These are phyloP conservation scores for Persicaria tinctoria DNA, from an alignment of 148 eudicot species.

Conservation along the genomic window DNA sequence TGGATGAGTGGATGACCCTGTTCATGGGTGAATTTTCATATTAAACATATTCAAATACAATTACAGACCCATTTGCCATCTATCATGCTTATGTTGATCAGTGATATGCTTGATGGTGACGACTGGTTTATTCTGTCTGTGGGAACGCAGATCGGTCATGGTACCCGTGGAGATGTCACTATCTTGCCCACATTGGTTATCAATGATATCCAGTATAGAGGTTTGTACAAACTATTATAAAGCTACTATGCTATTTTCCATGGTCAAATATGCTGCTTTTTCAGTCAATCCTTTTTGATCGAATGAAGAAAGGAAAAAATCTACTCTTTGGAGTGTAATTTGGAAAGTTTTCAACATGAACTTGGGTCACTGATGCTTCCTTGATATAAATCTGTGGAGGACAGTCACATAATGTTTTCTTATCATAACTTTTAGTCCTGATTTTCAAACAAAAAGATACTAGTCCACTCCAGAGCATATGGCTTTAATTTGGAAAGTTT, in stretches of 20 bases:
- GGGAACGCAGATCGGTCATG: slow-evolving; percentile 66
- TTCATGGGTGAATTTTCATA: too few relatives aligned
- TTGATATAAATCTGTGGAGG: too few relatives aligned
- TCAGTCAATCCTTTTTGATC: not conserved
- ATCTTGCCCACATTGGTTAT: slow-evolving; percentile 87
- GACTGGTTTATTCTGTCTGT: not conserved
- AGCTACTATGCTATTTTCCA: not conserved
- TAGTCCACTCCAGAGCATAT: too few relatives aligned
- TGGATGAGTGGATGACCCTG: too few relatives aligned
- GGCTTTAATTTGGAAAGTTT: not conserved
- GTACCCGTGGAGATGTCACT: slow-evolving; percentile 89
- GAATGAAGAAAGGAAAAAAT: not conserved
- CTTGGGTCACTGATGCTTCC: too few relatives aligned
- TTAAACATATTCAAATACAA: too few relatives aligned
- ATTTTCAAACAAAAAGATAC: not conserved
- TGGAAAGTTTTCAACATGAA: too few relatives aligned
- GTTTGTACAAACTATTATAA: slow-evolving; percentile 23
- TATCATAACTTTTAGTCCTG: too few relatives aligned
- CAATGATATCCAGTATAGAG: slow-evolving; percentile 86
- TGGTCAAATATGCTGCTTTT: not conserved
- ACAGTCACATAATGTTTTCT: too few relatives aligned
- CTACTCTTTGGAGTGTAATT: too few relatives aligned
- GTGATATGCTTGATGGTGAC: not conserved
- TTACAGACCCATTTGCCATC: not conserved
- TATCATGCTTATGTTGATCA: not conserved